Percentiles rank a stretch among this genome's conserved stretches.
phyloP scores from a whole-genome alignment of 768 basidiomycete genomes.

The Psilocybe sp. region DNA sequence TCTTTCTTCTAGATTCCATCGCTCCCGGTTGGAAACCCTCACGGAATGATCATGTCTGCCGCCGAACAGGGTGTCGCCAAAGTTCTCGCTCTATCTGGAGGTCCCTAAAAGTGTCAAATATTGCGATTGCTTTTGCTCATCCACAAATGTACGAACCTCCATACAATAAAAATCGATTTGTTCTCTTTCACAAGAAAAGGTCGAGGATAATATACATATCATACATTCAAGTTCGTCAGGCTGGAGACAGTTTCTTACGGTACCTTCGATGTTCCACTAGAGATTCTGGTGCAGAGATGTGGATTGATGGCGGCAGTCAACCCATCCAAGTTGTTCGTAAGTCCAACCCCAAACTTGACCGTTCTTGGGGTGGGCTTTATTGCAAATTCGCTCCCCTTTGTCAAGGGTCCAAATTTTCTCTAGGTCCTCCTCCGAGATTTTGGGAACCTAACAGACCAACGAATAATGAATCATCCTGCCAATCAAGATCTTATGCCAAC shows the following conservation, averaged over 20 bases:
- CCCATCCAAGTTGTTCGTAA: slow-evolving; percentile 37
- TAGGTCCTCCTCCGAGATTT: slow-evolving; percentile 35
- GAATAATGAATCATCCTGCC: not conserved
- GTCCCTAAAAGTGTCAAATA: slow-evolving; percentile 26
- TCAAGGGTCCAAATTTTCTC: slow-evolving; percentile 43
- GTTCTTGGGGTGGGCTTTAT: slow-evolving; percentile 27
- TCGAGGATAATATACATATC: too few relatives aligned
- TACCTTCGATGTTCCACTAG: too few relatives aligned
- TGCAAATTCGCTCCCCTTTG: slow-evolving; percentile 38
- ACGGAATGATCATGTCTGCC: slow-evolving; percentile 51
- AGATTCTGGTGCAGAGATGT: too few relatives aligned
- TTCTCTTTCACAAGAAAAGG: too few relatives aligned
- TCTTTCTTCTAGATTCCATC: slow-evolving; percentile 37
- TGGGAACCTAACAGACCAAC: slow-evolving; percentile 7
- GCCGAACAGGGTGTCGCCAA: slow-evolving; percentile 58
- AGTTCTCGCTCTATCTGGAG: slow-evolving; percentile 52
- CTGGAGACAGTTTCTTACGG: too few relatives aligned
- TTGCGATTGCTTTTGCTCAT: too few relatives aligned
- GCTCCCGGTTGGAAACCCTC: slow-evolving; percentile 58
- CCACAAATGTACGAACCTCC: too few relatives aligned
- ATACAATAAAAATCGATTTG: too few relatives aligned
- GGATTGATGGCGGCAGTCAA: slow-evolving; percentile 4
- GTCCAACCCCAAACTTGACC: slow-evolving; percentile 38
- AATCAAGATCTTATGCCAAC: not conserved
- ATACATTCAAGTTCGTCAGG: too few relatives aligned